These are phyloP conservation scores for Candida golubevii DNA, from an alignment of 805 yeast species.

Conservation along the genomic window DNA sequence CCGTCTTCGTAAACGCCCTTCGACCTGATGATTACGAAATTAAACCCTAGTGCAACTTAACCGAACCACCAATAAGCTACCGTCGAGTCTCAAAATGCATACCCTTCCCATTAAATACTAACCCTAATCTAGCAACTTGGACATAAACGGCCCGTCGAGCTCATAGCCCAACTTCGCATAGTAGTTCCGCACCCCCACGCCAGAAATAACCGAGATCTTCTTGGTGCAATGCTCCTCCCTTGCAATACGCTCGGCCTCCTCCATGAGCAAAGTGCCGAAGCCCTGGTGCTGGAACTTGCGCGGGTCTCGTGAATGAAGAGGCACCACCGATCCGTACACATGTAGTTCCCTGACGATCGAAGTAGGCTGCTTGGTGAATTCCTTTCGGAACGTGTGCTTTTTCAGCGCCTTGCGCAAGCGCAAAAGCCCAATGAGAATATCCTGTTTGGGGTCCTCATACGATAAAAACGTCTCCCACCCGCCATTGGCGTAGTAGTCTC, in stretches of 20 bases:
- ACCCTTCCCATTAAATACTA: no score
- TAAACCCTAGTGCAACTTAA: no score
- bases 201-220: conserved; percentile 91
- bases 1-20: no score
- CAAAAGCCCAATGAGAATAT: conserved; percentile 85
- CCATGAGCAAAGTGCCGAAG: conserved; percentile 95
- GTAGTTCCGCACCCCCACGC: conserved; percentile 96
- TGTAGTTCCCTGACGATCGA: conserved; percentile 96
- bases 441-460: conserved; percentile 96
- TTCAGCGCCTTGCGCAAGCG: conserved; percentile 86
- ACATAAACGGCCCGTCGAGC: conserved; percentile 96
- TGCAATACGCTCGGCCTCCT: conserved; percentile 96
- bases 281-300: conserved; percentile 99
- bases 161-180: conserved; percentile 88
- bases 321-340: conserved; percentile 96
- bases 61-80: no score
- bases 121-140: conserved; percentile 39
- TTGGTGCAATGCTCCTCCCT: conserved; percentile 89
- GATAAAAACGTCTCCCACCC: conserved; percentile 98
- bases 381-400: conserved; percentile 86
- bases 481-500: conserved; percentile 96
- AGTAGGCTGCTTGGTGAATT: conserved; percentile 76
- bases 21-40: no score
- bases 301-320: conserved; percentile 93
- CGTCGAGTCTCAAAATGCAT: no score